These are phyloP conservation scores for Diplodia mutila DNA, from an alignment of 2,329 filamentous ascomycete species.

Conservation along the genomic window DNA sequence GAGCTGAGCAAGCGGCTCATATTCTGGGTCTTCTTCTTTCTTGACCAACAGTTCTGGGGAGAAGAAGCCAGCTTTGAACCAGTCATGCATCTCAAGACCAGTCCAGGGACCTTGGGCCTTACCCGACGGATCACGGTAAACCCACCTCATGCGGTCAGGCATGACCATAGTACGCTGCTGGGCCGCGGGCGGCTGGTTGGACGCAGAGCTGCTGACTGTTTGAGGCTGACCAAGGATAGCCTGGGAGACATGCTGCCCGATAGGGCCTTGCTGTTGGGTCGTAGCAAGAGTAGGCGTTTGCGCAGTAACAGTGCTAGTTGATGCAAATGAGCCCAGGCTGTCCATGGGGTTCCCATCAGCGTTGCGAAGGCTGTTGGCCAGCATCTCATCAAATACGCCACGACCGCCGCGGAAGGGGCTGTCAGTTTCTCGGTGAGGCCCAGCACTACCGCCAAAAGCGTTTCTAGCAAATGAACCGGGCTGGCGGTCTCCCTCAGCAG, in stretches of 20 bases:
- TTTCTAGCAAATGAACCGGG: conserved; percentile 67
- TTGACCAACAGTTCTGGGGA: conserved; percentile 92
- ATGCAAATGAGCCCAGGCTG: conserved; percentile 34
- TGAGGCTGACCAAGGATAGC: conserved; percentile 38
- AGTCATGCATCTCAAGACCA: conserved; percentile 98
- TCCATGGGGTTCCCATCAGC: conserved; percentile 29
- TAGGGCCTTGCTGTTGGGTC: conserved; percentile 35
- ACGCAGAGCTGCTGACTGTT: conserved; percentile 54
- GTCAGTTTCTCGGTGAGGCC: conserved; percentile 43
- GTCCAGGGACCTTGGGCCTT: conserved; percentile 93
- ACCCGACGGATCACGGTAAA: conserved; percentile 93
- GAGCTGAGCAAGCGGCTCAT: conserved; percentile 91
- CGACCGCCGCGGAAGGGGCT: conserved; percentile 46
- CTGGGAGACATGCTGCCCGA: conserved; percentile 40
- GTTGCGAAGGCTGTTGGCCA: conserved; percentile 30
- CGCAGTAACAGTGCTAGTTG: conserved; percentile 29
- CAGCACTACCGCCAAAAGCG: conserved; percentile 52
- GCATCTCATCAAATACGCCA: conserved; percentile 45
- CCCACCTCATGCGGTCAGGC: conserved; percentile 98
- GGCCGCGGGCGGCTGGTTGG: conserved; percentile 68
- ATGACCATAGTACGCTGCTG: conserved; percentile 94
- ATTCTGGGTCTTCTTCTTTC: conserved; percentile 90
- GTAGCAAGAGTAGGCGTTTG: conserved; percentile 35
- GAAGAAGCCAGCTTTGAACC: conserved; percentile 99
- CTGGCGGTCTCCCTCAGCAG: conserved; percentile 43